Percentiles rank a stretch among this genome's conserved stretches.
These are phyloP conservation scores for Podila horticola DNA, from an alignment of 192 early-diverging fungal species.

Conservation along the genomic window DNA sequence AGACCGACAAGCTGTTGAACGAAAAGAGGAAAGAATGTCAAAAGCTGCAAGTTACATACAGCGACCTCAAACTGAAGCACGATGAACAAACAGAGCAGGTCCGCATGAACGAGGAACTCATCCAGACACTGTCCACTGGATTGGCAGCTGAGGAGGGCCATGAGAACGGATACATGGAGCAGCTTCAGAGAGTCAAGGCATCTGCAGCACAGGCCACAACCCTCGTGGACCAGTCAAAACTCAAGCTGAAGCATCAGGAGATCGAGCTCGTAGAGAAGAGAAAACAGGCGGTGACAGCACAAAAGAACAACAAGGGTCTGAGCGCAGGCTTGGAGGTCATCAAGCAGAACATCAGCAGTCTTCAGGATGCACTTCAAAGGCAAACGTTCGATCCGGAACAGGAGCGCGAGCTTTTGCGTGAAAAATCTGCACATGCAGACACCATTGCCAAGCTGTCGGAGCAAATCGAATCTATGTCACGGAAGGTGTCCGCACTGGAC, in stretches of 20 bases:
- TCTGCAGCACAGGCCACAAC: conserved; percentile 71
- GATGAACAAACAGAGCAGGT: conserved; percentile 68
- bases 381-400: conserved; percentile 33
- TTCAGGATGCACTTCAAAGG: conserved; percentile 17
- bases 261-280: conserved; percentile 78
- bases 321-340: conserved; percentile 50
- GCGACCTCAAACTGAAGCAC: conserved; percentile 60
- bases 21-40: conserved; percentile 54
- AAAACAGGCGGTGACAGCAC: conserved; percentile 73
- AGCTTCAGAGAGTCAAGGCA: conserved; percentile 84
- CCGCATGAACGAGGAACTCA: conserved; percentile 79
- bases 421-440: conserved; percentile 15
- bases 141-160: conserved; percentile 90
- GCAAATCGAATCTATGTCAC: conserved; percentile 60
- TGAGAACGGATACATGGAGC: conserved; percentile 97
- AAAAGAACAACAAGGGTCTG: conserved; percentile 72
- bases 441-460: conserved; percentile 27
- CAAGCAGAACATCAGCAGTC: conserved; percentile 30
- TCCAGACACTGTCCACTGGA: conserved; percentile 95
- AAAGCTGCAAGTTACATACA: conserved; percentile 55
- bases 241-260: conserved; percentile 80
- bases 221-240: conserved; percentile 79
- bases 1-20: conserved; percentile 57
- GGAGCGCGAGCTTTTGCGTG: conserved; percentile 25
- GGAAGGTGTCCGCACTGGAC: conserved; percentile 69